These are phyloP conservation scores for Hyaloperonospora brassicae DNA, from an alignment of 352 stramenopile species.

Conservation along the genomic window DNA sequence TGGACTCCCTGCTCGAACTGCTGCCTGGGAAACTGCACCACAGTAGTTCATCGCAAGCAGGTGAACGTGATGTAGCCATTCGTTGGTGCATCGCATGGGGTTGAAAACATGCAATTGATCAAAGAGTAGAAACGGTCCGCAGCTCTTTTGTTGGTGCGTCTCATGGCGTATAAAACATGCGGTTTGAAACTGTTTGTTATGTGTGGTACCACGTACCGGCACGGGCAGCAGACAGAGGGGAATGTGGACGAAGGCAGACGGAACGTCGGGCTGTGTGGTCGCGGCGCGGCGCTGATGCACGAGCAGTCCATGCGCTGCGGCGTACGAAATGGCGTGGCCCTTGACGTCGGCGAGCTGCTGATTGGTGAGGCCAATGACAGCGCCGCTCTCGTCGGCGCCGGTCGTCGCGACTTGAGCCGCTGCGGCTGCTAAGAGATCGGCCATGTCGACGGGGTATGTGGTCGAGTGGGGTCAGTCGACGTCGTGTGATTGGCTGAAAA, in stretches of 20 bases:
- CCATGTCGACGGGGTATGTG: constrained; percentile 52
- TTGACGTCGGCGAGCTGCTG: constrained; percentile 44
- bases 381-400: constrained; percentile 21
- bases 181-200: not conserved
- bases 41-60: not conserved
- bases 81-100: not conserved
- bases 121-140: too few relatives aligned
- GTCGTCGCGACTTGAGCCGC: constrained; percentile 15
- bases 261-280: constrained; percentile 13
- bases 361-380: constrained; percentile 32
- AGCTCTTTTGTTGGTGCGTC: not conserved
- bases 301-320: constrained; percentile 63
- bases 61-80: not conserved
- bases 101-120: not conserved
- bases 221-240: constrained; percentile 67
- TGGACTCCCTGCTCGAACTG: constrained; percentile 61
- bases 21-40: constrained; percentile 30
- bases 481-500: too few relatives aligned
- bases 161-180: not conserved
- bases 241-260: constrained; percentile 64
- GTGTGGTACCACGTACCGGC: constrained; percentile 21
- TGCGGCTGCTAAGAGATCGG: constrained; percentile 41
- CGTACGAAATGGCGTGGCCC: constrained; percentile 67
- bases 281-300: constrained; percentile 45
- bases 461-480: constrained; percentile 19